Evolutionary conservation across 129 eudicot species (phyloP), one percentile per base, ranked within the genome.

Genomic region (Scalesia atractyloides): DNA sequence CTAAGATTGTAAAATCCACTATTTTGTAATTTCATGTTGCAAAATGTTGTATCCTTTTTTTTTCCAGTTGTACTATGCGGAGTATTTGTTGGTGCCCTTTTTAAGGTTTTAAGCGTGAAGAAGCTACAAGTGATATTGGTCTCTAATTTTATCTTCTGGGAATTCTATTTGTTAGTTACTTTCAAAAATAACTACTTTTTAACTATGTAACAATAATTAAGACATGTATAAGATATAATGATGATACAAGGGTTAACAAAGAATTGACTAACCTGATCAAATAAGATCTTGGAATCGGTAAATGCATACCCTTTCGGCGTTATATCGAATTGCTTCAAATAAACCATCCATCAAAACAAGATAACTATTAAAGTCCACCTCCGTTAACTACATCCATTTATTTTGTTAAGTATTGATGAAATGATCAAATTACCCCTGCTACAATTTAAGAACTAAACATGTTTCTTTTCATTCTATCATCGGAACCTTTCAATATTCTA

Each of bases 321-420:
- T 76, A 54, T 72, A 67, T 51, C 68, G 73, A 44, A 64, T 64
- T 36, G 92, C 98, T 70, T 83, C 90, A 14, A 72, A 26, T 69
- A 92, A 73, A 64, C 96, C 98, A 82, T 89, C 95, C 85, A 92
- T 73, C 80, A 92, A 80, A 72, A 96, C 98, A 64, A 92, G 75
- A 79, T 84, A 92, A 54, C 84, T 85, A 9, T 24, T 24, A 24
- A 1, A 2, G 26, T 24, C 26, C 26, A 24, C 26, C 26, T 24
- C 2, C 26, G 26, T 0, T 24, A 24, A 24, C 26, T 24, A 24
- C 26, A 2, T 24, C 26, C 26, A 24, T 24, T 24, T 24, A 24
- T 24, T 24, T 24, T 24, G 26, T 24, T 24, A 24, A 24, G 26
- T 24, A 24, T 24, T 2, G 2, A 24, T 24, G 26, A 24, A 24